Evolutionary conservation across 192 early-diverging fungal genomes (phyloP).

Genomic region (Haplosporangium gracile): DNA sequence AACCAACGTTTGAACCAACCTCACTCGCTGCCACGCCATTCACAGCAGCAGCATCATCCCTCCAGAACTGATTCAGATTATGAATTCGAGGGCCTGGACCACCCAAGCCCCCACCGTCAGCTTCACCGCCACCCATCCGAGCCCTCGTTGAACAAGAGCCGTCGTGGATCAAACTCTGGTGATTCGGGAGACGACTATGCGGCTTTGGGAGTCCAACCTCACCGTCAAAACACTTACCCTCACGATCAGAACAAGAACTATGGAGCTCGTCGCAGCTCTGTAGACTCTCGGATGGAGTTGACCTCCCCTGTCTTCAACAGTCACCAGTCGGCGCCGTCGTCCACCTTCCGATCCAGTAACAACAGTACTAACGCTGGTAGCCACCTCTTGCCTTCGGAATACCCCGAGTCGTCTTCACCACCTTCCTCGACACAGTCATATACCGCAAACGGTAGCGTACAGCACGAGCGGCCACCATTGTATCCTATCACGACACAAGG

Average conservation of each 20-base stretch:
- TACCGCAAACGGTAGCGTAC: not conserved
- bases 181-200: slow-evolving; percentile 32
- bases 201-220: not conserved
- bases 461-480: slow-evolving; percentile 23
- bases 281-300: not conserved
- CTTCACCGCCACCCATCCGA: slow-evolving; percentile 32
- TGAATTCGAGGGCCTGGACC: not conserved
- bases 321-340: not conserved
- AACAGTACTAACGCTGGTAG: not conserved
- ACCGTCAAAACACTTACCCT: not conserved
- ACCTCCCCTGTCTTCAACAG: not conserved
- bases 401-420: not conserved
- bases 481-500: slow-evolving; percentile 22
- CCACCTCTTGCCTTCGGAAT: not conserved
- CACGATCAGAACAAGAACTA: not conserved
- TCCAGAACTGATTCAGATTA: slow-evolving; percentile 19
- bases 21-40: not conserved
- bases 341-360: not conserved
- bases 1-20: not conserved
- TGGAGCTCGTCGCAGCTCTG: not conserved
- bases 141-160: slow-evolving; percentile 2
- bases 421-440: not conserved
- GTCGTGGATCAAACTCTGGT: slow-evolving; percentile 17
- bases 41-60: not conserved
- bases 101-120: not conserved